These are phyloP conservation scores for Stachybotrys chlorohalonatus DNA, from an alignment of 2,329 filamentous ascomycete genomes.

Conservation along the genomic window DNA sequence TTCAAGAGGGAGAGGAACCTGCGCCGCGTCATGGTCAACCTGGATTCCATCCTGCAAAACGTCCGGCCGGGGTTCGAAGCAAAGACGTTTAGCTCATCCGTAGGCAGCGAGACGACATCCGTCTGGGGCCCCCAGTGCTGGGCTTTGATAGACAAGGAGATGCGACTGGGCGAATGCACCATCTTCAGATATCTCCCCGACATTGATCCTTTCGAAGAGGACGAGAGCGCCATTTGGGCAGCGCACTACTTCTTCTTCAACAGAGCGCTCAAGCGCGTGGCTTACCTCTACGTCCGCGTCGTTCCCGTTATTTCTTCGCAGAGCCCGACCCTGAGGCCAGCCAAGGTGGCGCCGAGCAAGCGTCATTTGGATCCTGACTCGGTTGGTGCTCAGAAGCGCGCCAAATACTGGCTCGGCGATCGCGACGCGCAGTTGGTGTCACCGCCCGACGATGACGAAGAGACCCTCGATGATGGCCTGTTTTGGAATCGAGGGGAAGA, in stretches of 20 bases:
- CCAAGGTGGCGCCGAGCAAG: constrained; percentile 17
- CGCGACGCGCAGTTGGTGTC: constrained; percentile 40
- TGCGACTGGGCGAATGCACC: constrained; percentile 81
- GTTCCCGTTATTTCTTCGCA: constrained; percentile 64
- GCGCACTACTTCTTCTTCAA: constrained; percentile 98
- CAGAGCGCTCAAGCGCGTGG: constrained; percentile 81
- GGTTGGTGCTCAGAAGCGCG: constrained; percentile 53
- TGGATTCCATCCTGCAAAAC: constrained; percentile 83
- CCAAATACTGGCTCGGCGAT: constrained; percentile 80
- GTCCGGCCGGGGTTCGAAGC: constrained; percentile 58
- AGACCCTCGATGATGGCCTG: constrained; percentile 38
- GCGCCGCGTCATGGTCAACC: constrained; percentile 71
- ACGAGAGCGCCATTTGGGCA: constrained; percentile 90
- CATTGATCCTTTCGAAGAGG: constrained; percentile 83
- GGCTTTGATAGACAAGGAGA: constrained; percentile 87
- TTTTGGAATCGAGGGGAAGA: constrained; percentile 51
- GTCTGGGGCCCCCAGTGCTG: constrained; percentile 88
- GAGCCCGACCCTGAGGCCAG: constrained; percentile 39
- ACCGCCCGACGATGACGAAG: constrained; percentile 37
- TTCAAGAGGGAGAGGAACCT: constrained; percentile 80
- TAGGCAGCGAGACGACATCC: constrained; percentile 40
- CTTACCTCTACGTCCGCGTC: constrained; percentile 88
- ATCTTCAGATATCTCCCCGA: constrained; percentile 85
- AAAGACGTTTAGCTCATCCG: constrained; percentile 30
- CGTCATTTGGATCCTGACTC: constrained; percentile 21